phyloP scores from a whole-genome alignment of 208 protist genomes.

The Endotrypanum monterogeii region DNA sequence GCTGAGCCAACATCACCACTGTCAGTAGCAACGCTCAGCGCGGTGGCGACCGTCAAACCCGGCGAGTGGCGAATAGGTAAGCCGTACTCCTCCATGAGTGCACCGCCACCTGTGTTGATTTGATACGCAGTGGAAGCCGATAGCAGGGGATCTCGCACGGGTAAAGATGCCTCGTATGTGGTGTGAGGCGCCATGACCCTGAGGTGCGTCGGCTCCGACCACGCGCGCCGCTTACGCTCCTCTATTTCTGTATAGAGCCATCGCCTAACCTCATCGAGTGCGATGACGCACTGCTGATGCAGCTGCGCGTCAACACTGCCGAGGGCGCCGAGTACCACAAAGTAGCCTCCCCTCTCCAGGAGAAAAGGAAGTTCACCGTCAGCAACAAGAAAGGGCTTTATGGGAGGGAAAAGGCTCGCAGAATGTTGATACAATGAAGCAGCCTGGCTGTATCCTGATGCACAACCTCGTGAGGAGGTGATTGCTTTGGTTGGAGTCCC shows the following conservation, averaged over 20 bases:
- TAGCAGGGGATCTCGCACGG: slow-evolving; percentile 16
- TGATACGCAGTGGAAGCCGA: slow-evolving; percentile 11
- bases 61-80: slow-evolving; percentile 27
- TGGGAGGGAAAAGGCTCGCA: slow-evolving; percentile 22
- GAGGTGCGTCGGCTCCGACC: slow-evolving; percentile 38
- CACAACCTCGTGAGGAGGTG: background rate
- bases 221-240: slow-evolving; percentile 35
- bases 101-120: background rate
- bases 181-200: slow-evolving; percentile 27
- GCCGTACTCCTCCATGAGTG: slow-evolving; percentile 14
- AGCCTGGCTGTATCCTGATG: background rate
- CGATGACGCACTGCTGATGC: slow-evolving; percentile 43
- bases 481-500: background rate
- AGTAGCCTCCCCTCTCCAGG: slow-evolving; percentile 52
- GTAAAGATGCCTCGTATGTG: slow-evolving; percentile 24
- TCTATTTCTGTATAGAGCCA: slow-evolving; percentile 52
- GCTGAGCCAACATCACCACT: background rate
- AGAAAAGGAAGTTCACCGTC: slow-evolving; percentile 30
- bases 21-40: background rate
- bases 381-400: slow-evolving; percentile 21
- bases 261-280: slow-evolving; percentile 40
- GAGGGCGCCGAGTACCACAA: slow-evolving; percentile 63
- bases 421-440: slow-evolving; percentile 7
- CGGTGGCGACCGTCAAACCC: slow-evolving; percentile 11
- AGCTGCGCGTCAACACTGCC: slow-evolving; percentile 50